Evolutionary conservation across 768 basidiomycete species (phyloP), one percentile per base, ranked within the genome.

Genomic region (Ramaria rubella): DNA sequence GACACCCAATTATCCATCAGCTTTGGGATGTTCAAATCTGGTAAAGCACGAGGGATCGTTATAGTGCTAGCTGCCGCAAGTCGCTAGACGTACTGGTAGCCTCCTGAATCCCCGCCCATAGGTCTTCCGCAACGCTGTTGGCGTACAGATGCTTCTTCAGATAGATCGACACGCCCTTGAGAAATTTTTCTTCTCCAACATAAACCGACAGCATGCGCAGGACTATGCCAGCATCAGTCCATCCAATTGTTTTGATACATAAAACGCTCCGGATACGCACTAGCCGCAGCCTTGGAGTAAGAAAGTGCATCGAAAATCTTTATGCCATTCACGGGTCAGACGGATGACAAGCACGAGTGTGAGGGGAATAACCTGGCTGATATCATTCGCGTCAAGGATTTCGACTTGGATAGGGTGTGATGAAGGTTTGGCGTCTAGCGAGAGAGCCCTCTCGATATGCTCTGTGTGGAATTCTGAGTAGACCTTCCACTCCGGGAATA

Each of bases 371-470:
- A 83, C 83, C 74, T 87, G 86, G 63, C 86, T 87, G 65, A 93
- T 90, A 62, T 86, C 79, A 64, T 88, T 86, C 7, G 90, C 87
- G 67, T 94, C 90, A 0, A 86, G 87, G 66, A 88, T 91, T 14
- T 87, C 85, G 27, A 95, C 90, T 68, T 97, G 91, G 63, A 98
- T 88, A 1, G 95, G 89, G 91, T 80, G n/a, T n/a, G n/a, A n/a
- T n/a, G n/a, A n/a, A n/a, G n/a, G n/a, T n/a, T n/a, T n/a, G n/a
- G n/a, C n/a, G 65, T 98, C 95, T 45, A 95, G 79, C 31, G 73
- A 70, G 26, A 97, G 78, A 15, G 94, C 94, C 17, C 76, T 72
- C 55, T 82, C 80, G 40, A 94, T 74, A 67, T 91, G 83, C 15
- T 75, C 72, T n/a, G 82, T 82, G 60, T 96, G 85, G 72, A 97